Base-by-base conservation (phyloP, 2,329 filamentous ascomycete species). In the Monilinia fructigena region DNA sequence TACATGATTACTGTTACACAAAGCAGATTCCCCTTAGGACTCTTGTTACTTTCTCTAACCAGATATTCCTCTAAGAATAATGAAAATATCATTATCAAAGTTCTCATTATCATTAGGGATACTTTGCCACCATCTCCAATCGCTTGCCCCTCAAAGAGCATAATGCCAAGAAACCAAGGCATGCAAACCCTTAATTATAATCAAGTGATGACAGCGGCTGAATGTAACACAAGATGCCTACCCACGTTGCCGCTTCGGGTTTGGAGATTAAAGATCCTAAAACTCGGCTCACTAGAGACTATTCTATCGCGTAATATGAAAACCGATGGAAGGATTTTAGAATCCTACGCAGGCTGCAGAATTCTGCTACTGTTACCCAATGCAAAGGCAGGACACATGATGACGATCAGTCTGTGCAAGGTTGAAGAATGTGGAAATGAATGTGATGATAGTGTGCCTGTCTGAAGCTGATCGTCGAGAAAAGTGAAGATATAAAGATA, bases 371-470 rank as follows among this genome's bases (percentile, higher is more conserved):
- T 18, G 28, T 14, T 2, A 40, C 14, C 20, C 58, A 61, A 23
- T 12, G n/a, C 26, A 50, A 35, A 20, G n/a, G 31, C 14, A 50
- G 40, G 20, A 18, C 45, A 20, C 45, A 50, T 14, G 5, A 48
- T 60, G 42, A 60, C 20, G 42, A 35, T 48, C n/a, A 26, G 31
- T 8, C 26, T 35, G 16, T 31, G n/a, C 14, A 26, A 48, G n/a
- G 52, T 40, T 56, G 42, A 40, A 38, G 42, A 42, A 64, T 64
- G 62, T 58, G 52, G 23, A 64, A 38, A 64, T 64, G 20, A 58
- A 48, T 31, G 3, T n/a, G 53, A 20, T 14, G 45, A 61, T 61
- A 28, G 1, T 26, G 20, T 8, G 40, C 18, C 40, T 11, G 26
- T 5, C 4, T 26, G 40, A 35, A 16, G 48, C 14, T 63, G 60